phyloP scores from a whole-genome alignment of 2,329 filamentous ascomycete genomes.

The Stylonectria norvegica region DNA sequence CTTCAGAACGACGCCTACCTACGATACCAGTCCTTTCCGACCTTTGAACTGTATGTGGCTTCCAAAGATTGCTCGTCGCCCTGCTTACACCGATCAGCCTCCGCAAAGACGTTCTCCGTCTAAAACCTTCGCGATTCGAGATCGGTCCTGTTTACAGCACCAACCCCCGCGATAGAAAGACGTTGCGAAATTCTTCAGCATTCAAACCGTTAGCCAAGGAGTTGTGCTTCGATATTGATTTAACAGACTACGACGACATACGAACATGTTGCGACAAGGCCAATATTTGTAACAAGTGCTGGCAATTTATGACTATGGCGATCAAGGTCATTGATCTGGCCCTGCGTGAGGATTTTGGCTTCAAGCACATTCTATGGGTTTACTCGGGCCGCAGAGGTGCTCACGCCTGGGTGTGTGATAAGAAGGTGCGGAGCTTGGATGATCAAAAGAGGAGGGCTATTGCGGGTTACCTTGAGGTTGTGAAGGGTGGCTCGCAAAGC shows the following conservation, averaged over 20 bases:
- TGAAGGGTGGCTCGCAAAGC: slow-evolving; percentile 81
- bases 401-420: slow-evolving; percentile 98
- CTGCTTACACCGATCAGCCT: slow-evolving; percentile 49
- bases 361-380: slow-evolving; percentile 96
- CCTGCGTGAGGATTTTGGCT: slow-evolving; percentile 90
- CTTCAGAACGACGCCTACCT: slow-evolving; percentile 90
- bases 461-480: slow-evolving; percentile 82
- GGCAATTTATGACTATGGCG: slow-evolving; percentile 96
- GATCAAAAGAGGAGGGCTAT: slow-evolving; percentile 83
- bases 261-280: slow-evolving; percentile 92
- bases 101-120: slow-evolving; percentile 83
- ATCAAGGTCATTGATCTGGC: slow-evolving; percentile 89
- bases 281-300: slow-evolving; percentile 91
- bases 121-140: slow-evolving; percentile 92
- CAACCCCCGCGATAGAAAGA: slow-evolving; percentile 91
- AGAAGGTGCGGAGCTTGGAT: slow-evolving; percentile 76
- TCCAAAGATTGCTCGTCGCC: accelerated
- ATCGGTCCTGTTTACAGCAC: slow-evolving; percentile 96
- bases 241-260: slow-evolving; percentile 98
- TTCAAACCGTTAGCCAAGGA: slow-evolving; percentile 91
- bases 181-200: slow-evolving; percentile 70
- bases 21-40: slow-evolving; percentile 73
- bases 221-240: slow-evolving; percentile 97
- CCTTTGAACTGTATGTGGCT: slow-evolving; percentile 47
- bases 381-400: slow-evolving; percentile 95